phyloP scores from a whole-genome alignment of 306 rosid species.

The Spatholobus suberectus region DNA sequence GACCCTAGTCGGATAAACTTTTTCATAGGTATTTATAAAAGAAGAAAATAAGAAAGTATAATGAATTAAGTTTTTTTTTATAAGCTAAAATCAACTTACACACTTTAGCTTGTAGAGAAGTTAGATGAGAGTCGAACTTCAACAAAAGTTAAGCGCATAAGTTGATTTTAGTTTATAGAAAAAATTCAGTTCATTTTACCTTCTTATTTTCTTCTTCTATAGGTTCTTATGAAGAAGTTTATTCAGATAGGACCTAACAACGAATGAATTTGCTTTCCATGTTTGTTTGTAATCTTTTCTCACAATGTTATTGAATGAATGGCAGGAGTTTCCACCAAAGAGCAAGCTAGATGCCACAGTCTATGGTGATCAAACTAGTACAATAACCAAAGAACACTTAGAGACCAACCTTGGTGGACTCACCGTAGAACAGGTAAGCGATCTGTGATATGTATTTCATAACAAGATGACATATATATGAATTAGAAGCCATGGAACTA shows the following conservation, averaged over 20 bases:
- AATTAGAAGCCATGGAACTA: background rate
- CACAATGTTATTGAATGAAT: slow-evolving; percentile 1
- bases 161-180: too few species aligned
- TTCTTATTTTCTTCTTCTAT: too few species aligned
- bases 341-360: slow-evolving; percentile 59
- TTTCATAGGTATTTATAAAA: too few species aligned
- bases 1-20: background rate
- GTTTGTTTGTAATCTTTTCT: background rate
- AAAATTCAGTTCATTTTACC: too few species aligned
- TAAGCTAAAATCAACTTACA: too few species aligned
- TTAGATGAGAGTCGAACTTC: too few species aligned
- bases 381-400: slow-evolving; percentile 53
- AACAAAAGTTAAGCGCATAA: too few species aligned
- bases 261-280: background rate
- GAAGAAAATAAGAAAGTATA: too few species aligned
- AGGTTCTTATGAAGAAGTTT: too few species aligned
- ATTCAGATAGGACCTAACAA: too few species aligned
- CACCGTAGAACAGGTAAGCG: slow-evolving; percentile 33
- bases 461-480: background rate
- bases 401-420: slow-evolving; percentile 52
- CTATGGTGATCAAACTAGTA: slow-evolving; percentile 68
- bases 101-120: too few species aligned
- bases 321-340: slow-evolving; percentile 69
- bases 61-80: too few species aligned
- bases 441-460: background rate